Conservation (phyloP, 768 basidiomycete genomes). For the Phanerodontia chrysosporium region DNA sequence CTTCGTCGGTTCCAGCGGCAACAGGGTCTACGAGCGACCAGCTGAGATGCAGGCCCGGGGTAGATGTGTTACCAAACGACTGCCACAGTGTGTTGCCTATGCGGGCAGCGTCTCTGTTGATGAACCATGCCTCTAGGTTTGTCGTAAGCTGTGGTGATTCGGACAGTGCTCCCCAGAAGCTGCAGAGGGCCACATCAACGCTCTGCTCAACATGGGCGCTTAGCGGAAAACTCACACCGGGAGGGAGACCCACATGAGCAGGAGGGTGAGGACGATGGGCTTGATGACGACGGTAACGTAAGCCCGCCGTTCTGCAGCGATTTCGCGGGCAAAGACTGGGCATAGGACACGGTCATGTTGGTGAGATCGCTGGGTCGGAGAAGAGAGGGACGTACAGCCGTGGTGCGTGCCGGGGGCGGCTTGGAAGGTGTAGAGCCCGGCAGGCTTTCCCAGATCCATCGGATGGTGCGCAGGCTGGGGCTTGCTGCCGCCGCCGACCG, state of each 20-base stretch:
- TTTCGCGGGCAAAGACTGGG: constrained; percentile 21
- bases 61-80: constrained; percentile 22
- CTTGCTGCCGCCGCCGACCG: background rate
- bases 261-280: constrained; percentile 27
- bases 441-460: background rate
- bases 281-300: constrained; percentile 30
- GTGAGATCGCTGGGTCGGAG: background rate
- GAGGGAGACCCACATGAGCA: constrained; percentile 38
- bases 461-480: background rate
- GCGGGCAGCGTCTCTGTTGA: constrained; percentile 34
- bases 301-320: constrained; percentile 21
- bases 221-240: constrained; percentile 32
- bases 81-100: constrained; percentile 29
- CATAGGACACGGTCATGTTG: background rate
- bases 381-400: background rate
- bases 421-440: background rate
- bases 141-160: constrained; percentile 16
- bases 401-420: background rate
- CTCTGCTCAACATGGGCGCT: constrained; percentile 7
- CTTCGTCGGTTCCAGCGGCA: constrained; percentile 23
- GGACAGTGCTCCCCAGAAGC: constrained; percentile 25
- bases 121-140: constrained; percentile 35
- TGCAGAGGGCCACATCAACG: constrained; percentile 5
- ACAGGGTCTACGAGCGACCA: constrained; percentile 20
- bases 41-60: constrained; percentile 19